Conservation (phyloP, 768 basidiomycete genomes). For the Symmetrospora coprosmae region DNA sequence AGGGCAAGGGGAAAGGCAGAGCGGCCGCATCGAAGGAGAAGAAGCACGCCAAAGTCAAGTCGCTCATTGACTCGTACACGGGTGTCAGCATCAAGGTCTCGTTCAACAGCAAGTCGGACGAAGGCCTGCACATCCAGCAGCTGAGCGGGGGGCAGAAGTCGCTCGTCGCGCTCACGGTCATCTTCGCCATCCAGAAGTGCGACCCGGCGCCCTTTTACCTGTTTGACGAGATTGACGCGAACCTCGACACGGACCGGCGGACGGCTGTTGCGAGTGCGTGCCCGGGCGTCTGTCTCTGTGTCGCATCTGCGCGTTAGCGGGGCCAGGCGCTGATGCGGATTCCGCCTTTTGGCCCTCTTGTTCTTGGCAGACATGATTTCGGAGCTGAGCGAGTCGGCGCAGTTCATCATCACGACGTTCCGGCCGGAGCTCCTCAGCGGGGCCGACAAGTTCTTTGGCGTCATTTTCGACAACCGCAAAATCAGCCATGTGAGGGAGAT, state of each 20-base stretch:
- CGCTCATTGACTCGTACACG: constrained; percentile 74
- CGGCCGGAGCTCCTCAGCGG: constrained; percentile 90
- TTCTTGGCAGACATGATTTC: constrained; percentile 67
- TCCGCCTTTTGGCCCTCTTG: background rate
- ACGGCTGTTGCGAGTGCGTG: constrained; percentile 82
- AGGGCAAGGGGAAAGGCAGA: background rate
- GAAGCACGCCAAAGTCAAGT: constrained; percentile 27
- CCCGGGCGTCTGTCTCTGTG: background rate
- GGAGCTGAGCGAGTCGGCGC: constrained; percentile 67
- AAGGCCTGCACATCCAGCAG: constrained; percentile 90
- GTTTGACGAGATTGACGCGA: constrained; percentile 99
- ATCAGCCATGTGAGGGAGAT: constrained; percentile 78
- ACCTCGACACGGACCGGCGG: constrained; percentile 91
- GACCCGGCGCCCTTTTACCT: constrained; percentile 98
- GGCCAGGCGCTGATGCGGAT: background rate
- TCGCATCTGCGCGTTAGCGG: background rate
- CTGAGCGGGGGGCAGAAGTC: constrained; percentile 96
- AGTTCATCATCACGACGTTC: constrained; percentile 98
- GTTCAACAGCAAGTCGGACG: constrained; percentile 96
- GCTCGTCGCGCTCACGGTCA: constrained; percentile 84
- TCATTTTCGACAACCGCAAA: constrained; percentile 89
- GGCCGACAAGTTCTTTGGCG: constrained; percentile 94
- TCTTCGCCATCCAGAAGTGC: constrained; percentile 97
- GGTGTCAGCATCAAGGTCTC: constrained; percentile 97
- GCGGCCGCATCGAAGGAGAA: background rate